These are phyloP conservation scores for Eucalyptus erythrocorys DNA, from an alignment of 345 rosid species.

Conservation along the genomic window DNA sequence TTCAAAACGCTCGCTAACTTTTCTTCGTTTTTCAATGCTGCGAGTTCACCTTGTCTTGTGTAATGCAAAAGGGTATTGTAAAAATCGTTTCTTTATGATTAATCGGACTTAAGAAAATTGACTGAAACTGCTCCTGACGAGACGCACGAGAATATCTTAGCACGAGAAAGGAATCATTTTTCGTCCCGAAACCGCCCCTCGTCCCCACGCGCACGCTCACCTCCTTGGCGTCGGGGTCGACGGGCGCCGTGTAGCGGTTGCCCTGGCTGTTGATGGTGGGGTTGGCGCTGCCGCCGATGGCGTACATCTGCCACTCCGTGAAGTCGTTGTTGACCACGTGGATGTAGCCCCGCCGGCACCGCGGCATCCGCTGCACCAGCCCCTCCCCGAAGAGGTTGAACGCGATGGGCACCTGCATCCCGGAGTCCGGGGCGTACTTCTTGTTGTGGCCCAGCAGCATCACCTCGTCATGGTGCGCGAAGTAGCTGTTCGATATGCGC, in stretches of 20 bases:
- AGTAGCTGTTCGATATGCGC: conserved; percentile 52
- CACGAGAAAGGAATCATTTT: neutral
- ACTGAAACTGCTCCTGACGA: too few relatives aligned
- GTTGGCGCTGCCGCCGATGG: conserved; percentile 90
- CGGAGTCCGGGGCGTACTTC: conserved; percentile 33
- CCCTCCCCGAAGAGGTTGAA: conserved; percentile 75
- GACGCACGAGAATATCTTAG: neutral
- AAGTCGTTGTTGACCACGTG: conserved; percentile 91
- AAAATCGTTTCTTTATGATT: neutral
- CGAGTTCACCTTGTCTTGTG: too few relatives aligned
- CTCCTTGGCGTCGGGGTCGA: conserved; percentile 71
- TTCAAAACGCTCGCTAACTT: neutral
- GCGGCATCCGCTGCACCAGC: conserved; percentile 90
- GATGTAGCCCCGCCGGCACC: conserved; percentile 79
- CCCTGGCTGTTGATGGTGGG: conserved; percentile 99
- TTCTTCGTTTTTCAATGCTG: neutral
- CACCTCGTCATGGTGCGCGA: conserved; percentile 77
- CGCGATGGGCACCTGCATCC: conserved; percentile 91
- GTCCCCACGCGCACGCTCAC: neutral
- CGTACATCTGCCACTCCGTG: conserved; percentile 86
- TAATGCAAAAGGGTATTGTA: neutral
- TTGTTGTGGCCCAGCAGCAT: conserved; percentile 88
- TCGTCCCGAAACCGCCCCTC: neutral
- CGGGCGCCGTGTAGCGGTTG: conserved; percentile 80
- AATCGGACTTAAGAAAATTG: too few relatives aligned